phyloP scores from a whole-genome alignment of 352 stramenopile species.

The Phytophthora chlamydospora region DNA sequence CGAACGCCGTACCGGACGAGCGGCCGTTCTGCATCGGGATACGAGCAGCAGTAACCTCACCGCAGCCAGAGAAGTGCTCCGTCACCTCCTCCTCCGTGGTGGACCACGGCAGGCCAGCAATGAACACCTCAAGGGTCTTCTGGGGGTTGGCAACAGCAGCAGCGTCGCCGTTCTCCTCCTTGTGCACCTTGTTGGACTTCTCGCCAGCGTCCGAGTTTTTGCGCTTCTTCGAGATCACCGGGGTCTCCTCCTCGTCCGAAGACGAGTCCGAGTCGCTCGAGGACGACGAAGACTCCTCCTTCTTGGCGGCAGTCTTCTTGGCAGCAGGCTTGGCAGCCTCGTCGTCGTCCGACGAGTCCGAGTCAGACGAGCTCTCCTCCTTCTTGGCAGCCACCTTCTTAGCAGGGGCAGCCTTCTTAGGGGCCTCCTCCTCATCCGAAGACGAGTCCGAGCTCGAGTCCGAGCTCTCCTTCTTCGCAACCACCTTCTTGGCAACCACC shows the following conservation, averaged over 20 bases:
- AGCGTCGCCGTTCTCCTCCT: constrained; percentile 72
- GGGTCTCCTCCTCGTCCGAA: constrained; percentile 77
- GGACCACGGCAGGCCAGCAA: constrained; percentile 96
- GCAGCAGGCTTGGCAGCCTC: constrained; percentile 34
- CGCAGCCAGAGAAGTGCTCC: constrained; percentile 94
- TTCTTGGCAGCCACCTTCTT: constrained; percentile 71
- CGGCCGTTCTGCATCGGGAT: constrained; percentile 92
- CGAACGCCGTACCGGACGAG: constrained; percentile 95
- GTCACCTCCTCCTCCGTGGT: constrained; percentile 94
- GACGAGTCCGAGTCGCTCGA: constrained; percentile 54
- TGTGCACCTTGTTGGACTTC: constrained; percentile 76
- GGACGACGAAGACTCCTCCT: constrained; percentile 44
- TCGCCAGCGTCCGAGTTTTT: constrained; percentile 78
- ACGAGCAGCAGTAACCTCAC: constrained; percentile 84
- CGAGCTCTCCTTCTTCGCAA: constrained; percentile 46
- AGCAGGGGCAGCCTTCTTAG: constrained; percentile 42
- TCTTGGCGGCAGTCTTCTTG: constrained; percentile 44
- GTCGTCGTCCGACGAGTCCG: constrained; percentile 71
- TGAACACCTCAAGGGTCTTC: constrained; percentile 80
- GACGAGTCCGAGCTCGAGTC: constrained; percentile 44
- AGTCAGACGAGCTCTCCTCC: constrained; percentile 42
- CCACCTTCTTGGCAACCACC: constrained; percentile 54
- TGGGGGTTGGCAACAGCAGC: constrained; percentile 54
- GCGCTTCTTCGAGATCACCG: constrained; percentile 81
- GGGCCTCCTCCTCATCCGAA: constrained; percentile 46